Conservation (phyloP, 2,329 filamentous ascomycete species). For the Dothideomycetes sp. region DNA sequence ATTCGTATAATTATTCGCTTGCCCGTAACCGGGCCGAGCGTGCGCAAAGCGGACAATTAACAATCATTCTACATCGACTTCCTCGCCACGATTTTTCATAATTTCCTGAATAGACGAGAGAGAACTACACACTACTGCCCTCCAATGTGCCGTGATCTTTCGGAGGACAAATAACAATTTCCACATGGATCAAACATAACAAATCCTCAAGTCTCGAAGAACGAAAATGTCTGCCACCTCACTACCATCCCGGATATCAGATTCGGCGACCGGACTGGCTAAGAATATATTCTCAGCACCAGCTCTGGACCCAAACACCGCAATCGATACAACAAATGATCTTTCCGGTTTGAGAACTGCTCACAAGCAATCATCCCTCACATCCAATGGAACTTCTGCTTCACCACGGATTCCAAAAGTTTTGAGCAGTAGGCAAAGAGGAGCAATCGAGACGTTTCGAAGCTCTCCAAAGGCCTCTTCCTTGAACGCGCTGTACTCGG, state of each 20-base stretch:
- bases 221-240: neutral
- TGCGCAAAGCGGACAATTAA: too few species aligned
- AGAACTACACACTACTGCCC: too few species aligned
- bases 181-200: too few species aligned
- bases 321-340: slow-evolving; percentile 5
- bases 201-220: too few species aligned
- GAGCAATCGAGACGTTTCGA: neutral
- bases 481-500: neutral
- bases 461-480: neutral
- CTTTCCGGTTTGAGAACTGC: slow-evolving; percentile 3
- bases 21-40: too few species aligned
- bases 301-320: neutral
- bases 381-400: neutral
- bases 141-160: too few species aligned
- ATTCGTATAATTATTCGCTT: too few species aligned
- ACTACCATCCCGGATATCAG: neutral
- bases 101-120: too few species aligned
- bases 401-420: neutral
- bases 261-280: slow-evolving; percentile 3
- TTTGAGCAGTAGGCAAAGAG: neutral
- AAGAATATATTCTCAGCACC: slow-evolving; percentile 1
- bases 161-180: too few species aligned
- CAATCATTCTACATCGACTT: too few species aligned
- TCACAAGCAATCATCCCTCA: neutral
- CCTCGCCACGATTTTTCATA: too few species aligned